Conservation (phyloP, 2,329 filamentous ascomycete genomes). For the Xenoacremonium recifei region DNA sequence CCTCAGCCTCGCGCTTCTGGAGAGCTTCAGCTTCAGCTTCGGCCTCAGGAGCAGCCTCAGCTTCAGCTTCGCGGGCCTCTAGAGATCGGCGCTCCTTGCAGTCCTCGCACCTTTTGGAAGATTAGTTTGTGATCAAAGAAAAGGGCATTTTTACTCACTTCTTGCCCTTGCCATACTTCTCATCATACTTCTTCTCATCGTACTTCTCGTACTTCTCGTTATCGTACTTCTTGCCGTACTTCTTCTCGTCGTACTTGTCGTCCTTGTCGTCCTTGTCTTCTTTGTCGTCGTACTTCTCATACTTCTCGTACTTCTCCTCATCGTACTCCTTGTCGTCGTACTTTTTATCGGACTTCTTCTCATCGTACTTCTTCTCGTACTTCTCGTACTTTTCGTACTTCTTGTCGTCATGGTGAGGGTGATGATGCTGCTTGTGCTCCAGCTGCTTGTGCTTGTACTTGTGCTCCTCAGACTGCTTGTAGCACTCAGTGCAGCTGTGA, state of each 20-base stretch:
- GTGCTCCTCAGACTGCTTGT: constrained; percentile 9
- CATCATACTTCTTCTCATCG: background rate
- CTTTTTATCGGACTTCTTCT: background rate
- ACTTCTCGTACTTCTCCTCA: background rate
- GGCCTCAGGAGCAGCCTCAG: too few relatives aligned
- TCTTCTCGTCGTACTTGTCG: background rate
- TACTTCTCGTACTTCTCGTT: background rate
- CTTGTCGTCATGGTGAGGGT: background rate
- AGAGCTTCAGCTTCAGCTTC: too few relatives aligned
- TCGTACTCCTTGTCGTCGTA: background rate
- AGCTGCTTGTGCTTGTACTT: constrained; percentile 22
- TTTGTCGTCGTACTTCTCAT: background rate
- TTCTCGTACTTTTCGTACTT: background rate
- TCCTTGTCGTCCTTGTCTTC: background rate
- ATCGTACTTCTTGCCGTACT: background rate
- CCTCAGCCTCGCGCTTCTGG: too few relatives aligned
- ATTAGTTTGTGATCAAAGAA: too few relatives aligned
- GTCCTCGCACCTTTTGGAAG: too few relatives aligned
- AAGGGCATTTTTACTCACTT: too few relatives aligned
- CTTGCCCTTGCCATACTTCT: background rate
- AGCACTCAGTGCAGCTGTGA: constrained; percentile 26
- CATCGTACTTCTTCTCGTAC: background rate
- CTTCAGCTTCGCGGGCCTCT: too few relatives aligned
- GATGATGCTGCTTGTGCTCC: background rate
- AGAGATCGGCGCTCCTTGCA: too few relatives aligned